Evolutionary conservation across 306 rosid species (phyloP).

Genomic region (Glycine soja): DNA sequence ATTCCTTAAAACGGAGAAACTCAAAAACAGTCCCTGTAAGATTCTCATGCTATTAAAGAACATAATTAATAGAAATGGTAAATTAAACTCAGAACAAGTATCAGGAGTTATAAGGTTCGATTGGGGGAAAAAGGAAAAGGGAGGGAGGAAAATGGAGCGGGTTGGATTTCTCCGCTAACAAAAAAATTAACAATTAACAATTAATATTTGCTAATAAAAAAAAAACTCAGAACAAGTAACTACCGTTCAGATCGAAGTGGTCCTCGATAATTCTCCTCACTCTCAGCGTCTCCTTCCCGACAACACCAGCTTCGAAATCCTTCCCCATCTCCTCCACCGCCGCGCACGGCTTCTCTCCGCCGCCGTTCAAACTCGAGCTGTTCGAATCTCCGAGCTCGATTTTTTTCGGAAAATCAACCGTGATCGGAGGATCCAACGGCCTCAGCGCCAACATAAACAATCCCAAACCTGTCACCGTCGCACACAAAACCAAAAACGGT

Average conservation of each 20-base stretch:
- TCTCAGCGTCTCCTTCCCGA: conserved; percentile 61
- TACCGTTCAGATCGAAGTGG: conserved; percentile 80
- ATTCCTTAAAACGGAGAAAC: neutral
- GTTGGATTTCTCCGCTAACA: too few species aligned
- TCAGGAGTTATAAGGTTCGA: too few species aligned
- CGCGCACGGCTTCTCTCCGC: conserved; percentile 60
- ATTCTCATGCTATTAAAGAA: neutral
- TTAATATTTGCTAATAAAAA: too few species aligned
- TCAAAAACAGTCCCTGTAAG: neutral
- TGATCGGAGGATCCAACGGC: conserved; percentile 66
- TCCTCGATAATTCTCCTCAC: conserved; percentile 67
- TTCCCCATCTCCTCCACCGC: conserved; percentile 93
- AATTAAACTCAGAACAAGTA: conserved; percentile 4
- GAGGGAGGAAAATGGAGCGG: too few species aligned
- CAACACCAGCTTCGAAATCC: conserved; percentile 52
- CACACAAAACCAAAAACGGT: conserved; percentile 58
- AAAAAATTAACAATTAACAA: too few species aligned
- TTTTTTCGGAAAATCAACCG: conserved; percentile 45
- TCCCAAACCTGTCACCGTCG: conserved; percentile 56
- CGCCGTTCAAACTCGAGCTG: conserved; percentile 37
- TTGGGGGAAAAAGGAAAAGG: too few species aligned
- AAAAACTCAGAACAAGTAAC: neutral
- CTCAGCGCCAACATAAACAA: conserved; percentile 62
- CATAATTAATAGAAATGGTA: neutral
- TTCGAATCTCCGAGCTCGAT: conserved; percentile 42